phyloP scores from a whole-genome alignment of 495 filamentous ascomycete species.

The Hapsidospora chrysogenum region DNA sequence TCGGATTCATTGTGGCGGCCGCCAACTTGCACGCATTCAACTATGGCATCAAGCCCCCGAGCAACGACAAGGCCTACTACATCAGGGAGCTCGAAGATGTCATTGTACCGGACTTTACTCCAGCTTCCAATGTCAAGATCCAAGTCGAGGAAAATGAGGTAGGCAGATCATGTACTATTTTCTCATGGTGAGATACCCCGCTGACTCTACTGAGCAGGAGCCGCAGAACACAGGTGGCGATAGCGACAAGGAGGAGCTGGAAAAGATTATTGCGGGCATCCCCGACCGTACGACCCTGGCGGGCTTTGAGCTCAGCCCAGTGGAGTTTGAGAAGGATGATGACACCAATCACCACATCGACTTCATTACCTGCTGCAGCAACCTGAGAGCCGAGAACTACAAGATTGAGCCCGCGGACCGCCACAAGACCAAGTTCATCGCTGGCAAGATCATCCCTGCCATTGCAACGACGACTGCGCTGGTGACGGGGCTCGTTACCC shows the following conservation, averaged over 20 bases:
- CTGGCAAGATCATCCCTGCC: constrained; percentile 97
- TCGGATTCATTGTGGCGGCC: constrained; percentile 70
- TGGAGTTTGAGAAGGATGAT: constrained; percentile 99
- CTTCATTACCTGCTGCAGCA: constrained; percentile 95
- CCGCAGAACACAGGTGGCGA: constrained; percentile 68
- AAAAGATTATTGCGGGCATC: constrained; percentile 46
- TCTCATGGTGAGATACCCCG: constrained; percentile 1
- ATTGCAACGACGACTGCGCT: constrained; percentile 96
- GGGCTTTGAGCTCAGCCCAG: constrained; percentile 73
- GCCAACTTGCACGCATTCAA: constrained; percentile 96
- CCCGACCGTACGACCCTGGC: constrained; percentile 66
- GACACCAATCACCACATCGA: constrained; percentile 98
- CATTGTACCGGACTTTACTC: constrained; percentile 92
- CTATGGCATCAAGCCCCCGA: constrained; percentile 80
- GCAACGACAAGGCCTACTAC: constrained; percentile 49
- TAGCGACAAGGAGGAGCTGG: constrained; percentile 56
- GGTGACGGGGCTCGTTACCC: constrained; percentile 79
- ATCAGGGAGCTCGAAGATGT: constrained; percentile 69
- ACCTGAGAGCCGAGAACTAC: constrained; percentile 94
- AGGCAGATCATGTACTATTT: constrained; percentile 9
- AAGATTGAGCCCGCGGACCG: constrained; percentile 80
- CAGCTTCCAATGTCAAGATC: constrained; percentile 86
- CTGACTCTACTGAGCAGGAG: constrained; percentile 11
- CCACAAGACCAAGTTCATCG: constrained; percentile 98
- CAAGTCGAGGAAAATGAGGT: constrained; percentile 87